These are phyloP conservation scores for Carnegiea gigantea DNA, from an alignment of 179 eudicot genomes.

Conservation along the genomic window DNA sequence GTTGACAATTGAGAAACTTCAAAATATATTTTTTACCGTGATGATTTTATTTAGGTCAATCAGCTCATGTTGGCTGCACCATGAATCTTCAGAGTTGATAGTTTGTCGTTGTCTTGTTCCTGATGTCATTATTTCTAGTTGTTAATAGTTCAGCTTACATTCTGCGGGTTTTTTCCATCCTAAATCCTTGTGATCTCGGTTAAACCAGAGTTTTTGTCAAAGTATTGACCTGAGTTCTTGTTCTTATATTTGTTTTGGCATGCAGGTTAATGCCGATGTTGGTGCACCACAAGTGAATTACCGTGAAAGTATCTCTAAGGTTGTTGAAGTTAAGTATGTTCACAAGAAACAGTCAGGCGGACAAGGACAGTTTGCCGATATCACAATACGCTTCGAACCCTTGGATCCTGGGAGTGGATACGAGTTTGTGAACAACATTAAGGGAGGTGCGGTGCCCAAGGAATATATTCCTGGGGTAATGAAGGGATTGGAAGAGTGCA, in stretches of 20 bases:
- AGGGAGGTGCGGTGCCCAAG: slow-evolving; percentile 91
- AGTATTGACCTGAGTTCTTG: slow-evolving; percentile 5
- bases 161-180: too few relatives aligned
- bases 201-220: not conserved
- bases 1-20: too few relatives aligned
- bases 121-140: too few relatives aligned
- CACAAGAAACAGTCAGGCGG: slow-evolving; percentile 99
- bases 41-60: too few relatives aligned
- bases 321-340: slow-evolving; percentile 65
- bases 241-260: not conserved
- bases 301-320: slow-evolving; percentile 85
- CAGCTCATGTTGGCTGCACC: too few relatives aligned
- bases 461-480: slow-evolving; percentile 93
- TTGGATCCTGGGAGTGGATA: slow-evolving; percentile 83
- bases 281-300: slow-evolving; percentile 99
- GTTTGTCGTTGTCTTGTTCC: too few relatives aligned
- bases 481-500: slow-evolving; percentile 89
- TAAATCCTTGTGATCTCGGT: too few relatives aligned
- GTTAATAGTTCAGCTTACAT: too few relatives aligned
- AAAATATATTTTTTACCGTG: too few relatives aligned
- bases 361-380: slow-evolving; percentile 90
- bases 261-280: slow-evolving; percentile 90
- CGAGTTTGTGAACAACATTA: slow-evolving; percentile 91
- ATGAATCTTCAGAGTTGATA: too few relatives aligned
- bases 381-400: slow-evolving; percentile 84